phyloP scores from a whole-genome alignment of 1,139 yeast species.

The Suhomyces bolitotheri region DNA sequence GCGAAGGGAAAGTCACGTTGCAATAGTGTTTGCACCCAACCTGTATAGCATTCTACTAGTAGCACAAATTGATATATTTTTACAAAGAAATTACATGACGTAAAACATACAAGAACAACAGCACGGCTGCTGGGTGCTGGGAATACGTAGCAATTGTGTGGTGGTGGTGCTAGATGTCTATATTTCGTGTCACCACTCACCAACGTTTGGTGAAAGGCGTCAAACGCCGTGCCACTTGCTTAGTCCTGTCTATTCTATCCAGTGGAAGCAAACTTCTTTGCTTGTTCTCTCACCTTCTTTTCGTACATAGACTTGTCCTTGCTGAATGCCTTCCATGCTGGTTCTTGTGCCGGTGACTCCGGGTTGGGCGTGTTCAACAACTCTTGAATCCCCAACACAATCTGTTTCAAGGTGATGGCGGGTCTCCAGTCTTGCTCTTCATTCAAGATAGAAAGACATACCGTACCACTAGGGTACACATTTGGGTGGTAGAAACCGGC shows the following conservation, averaged over 20 bases:
- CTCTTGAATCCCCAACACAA: slow-evolving; percentile 90
- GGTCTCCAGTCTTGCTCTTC: slow-evolving; percentile 99
- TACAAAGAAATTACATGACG: slow-evolving; percentile 5
- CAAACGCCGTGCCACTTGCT: too few relatives aligned
- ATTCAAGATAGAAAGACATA: slow-evolving; percentile 87
- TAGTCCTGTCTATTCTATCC: slow-evolving; percentile 3
- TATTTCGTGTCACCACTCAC: too few relatives aligned
- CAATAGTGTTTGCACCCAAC: not conserved
- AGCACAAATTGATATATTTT: slow-evolving; percentile 1
- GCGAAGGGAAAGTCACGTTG: slow-evolving; percentile 17
- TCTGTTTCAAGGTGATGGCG: slow-evolving; percentile 88
- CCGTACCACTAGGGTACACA: slow-evolving; percentile 95
- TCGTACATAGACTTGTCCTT: slow-evolving; percentile 70
- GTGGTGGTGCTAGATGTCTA: too few relatives aligned
- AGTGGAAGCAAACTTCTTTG: slow-evolving; percentile 59
- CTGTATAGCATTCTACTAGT: not conserved
- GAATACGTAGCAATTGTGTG: too few relatives aligned
- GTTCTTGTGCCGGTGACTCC: slow-evolving; percentile 95
- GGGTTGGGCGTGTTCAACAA: slow-evolving; percentile 88
- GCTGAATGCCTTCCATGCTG: slow-evolving; percentile 86
- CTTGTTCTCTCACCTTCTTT: slow-evolving; percentile 78
- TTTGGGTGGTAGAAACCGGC: slow-evolving; percentile 93
- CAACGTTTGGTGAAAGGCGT: too few relatives aligned
- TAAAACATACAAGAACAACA: too few relatives aligned
- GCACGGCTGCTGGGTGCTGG: too few relatives aligned